A percentile compares a stretch with the other conserved stretches of the same genome.
phyloP scores from a whole-genome alignment of 2,329 filamentous ascomycete species.

The Periconia macrospinosa region DNA sequence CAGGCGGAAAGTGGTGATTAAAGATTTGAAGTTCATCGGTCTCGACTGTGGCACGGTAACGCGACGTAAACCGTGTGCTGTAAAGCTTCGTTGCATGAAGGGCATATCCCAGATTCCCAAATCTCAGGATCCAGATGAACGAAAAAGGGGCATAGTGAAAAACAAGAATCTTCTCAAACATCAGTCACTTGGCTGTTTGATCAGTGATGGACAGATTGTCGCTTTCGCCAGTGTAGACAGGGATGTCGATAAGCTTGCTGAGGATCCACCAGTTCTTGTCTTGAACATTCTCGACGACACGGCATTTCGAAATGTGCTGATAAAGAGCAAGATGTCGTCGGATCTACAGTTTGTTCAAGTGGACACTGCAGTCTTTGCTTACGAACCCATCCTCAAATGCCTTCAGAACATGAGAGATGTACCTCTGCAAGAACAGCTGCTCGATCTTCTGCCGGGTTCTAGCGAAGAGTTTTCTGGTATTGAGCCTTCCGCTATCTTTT shows the following conservation, averaged over 20 bases:
- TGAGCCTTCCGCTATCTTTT: conserved; percentile 24
- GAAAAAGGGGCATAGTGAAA: conserved; percentile 52
- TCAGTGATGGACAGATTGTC: conserved; percentile 54
- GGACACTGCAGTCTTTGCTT: conserved; percentile 68
- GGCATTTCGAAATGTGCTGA: conserved; percentile 52
- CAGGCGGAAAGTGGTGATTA: conserved; percentile 45
- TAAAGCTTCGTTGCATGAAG: conserved; percentile 47
- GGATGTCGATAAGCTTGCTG: conserved; percentile 50
- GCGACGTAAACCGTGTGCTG: conserved; percentile 27
- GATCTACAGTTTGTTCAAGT: conserved; percentile 59
- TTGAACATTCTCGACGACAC: conserved; percentile 55
- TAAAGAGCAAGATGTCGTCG: conserved; percentile 23
- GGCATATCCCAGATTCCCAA: conserved; percentile 52
- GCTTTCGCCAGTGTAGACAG: conserved; percentile 64
- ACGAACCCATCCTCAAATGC: conserved; percentile 65
- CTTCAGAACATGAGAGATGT: conserved; percentile 60
- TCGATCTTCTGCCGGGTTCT: conserved; percentile 36
- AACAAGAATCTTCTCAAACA: conserved; percentile 60
- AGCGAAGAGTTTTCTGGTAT: conserved; percentile 25
- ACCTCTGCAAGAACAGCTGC: conserved; percentile 58
- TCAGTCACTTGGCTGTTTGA: conserved; percentile 63
- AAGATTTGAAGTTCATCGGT: conserved; percentile 41
- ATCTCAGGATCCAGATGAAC: conserved; percentile 26
- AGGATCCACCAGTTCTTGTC: conserved; percentile 50
- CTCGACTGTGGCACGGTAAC: conserved; percentile 43